Evolutionary conservation across 2,329 filamentous ascomycete genomes (phyloP).

Genomic region (Aspergillus piperis): DNA sequence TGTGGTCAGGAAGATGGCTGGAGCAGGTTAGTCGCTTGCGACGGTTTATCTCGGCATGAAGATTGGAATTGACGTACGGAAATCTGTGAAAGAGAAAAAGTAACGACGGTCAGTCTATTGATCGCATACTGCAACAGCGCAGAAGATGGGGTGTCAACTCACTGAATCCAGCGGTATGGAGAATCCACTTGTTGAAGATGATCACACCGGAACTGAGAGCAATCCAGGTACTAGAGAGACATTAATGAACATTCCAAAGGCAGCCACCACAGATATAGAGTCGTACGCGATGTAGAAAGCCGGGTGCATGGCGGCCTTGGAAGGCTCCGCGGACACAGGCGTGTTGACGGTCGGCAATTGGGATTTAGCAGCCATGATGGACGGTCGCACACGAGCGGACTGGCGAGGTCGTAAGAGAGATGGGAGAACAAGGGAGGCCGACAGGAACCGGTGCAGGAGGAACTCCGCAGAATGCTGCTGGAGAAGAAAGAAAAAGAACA

Average conservation of each 20-base stretch:
- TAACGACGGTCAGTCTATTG: conserved; percentile 11
- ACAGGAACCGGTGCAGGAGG: not conserved
- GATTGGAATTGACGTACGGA: conserved; percentile 41
- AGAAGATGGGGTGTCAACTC: conserved; percentile 40
- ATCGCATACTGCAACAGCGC: not conserved
- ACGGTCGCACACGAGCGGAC: not conserved
- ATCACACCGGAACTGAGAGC: conserved; percentile 88
- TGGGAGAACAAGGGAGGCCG: not conserved
- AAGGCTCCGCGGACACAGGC: conserved; percentile 1
- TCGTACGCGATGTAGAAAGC: conserved; percentile 35
- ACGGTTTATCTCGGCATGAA: not conserved
- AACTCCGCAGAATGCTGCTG: not conserved
- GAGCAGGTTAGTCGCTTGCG: conserved; percentile 2
- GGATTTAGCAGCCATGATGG: conserved; percentile 4
- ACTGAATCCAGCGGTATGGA: conserved; percentile 81
- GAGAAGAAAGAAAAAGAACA: not conserved
- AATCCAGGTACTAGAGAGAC: conserved; percentile 74
- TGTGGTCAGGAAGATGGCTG: conserved; percentile 72
- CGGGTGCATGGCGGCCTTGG: conserved; percentile 26
- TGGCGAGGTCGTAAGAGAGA: not conserved
- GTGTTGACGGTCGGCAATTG: conserved; percentile 5
- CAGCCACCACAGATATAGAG: not conserved
- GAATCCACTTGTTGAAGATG: conserved; percentile 98
- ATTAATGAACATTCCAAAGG: conserved; percentile 6
- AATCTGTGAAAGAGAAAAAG: conserved; percentile 35